Evolutionary conservation across 1,139 yeast genomes (phyloP), one percentile per base, ranked within the genome.

Genomic region (Scheffersomyces quercinus): DNA sequence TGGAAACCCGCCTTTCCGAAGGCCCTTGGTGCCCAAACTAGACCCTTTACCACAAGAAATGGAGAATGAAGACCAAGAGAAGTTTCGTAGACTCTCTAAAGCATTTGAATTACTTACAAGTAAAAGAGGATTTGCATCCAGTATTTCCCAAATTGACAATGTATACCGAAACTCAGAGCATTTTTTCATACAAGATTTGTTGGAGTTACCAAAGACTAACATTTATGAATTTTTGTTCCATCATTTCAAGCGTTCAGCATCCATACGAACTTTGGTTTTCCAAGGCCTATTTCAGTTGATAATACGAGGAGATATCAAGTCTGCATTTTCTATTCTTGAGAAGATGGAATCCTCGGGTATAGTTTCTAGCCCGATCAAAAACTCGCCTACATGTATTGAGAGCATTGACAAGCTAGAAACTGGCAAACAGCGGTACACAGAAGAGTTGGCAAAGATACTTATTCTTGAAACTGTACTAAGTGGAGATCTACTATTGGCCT

Each of bases 401-500:
- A 26, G 20, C 15, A 24, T 26, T 28, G 12, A 7, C 5, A 13
- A 15, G 4, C 24, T 3, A 31, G 35, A 31, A 1, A 14, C 20
- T 8, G n/a, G 3, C 11, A 14, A 13, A 4, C 9, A 8, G 11
- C 8, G 7, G 3, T 6, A 20, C 8, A 31, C 28, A 35, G 20
- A 20, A 4, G 39, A 15, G 14, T 24, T 44, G 8, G 49, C 46
- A 4, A 42, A 45, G n/a, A 38, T 46, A 10, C 37, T 53, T 30
- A 39, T 53, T 5, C 36, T 43, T 4, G 48, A 47, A 10, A 39
- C 50, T 1, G 37, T 34, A 6, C 16, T 43, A 3, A 36, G 39
- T 4, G 70, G 70, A 2, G 68, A 65, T 11, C 56, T 55, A 10
- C 36, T 64, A 11, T 42, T 64, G 5, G 67, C 64, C 4, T 39